Conservation (phyloP, 441 rosid genomes). For the Populus hybrid region DNA sequence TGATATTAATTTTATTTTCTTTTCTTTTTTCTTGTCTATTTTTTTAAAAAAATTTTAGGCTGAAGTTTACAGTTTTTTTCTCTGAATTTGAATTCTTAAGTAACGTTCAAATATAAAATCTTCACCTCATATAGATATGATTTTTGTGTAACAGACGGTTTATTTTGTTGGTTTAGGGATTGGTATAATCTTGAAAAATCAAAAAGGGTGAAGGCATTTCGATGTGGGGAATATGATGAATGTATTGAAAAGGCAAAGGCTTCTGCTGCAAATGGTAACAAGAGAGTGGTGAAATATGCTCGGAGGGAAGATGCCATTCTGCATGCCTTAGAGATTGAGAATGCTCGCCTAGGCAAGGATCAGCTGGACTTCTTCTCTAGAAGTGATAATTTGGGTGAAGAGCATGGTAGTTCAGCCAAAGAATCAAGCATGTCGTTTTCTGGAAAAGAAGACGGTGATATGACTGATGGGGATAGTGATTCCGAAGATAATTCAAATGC, state of each 20-base stretch:
- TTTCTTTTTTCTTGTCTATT: too few species aligned
- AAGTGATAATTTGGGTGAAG: constrained; percentile 30
- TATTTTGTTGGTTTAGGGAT: constrained; percentile 52
- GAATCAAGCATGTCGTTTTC: constrained; percentile 53
- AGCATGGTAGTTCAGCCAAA: constrained; percentile 36
- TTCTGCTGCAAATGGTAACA: constrained; percentile 60
- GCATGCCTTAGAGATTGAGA: constrained; percentile 90
- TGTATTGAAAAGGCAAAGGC: constrained; percentile 85
- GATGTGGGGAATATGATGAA: constrained; percentile 91
- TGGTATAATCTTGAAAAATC: constrained; percentile 97
- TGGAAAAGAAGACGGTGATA: constrained; percentile 46
- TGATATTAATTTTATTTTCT: background rate
- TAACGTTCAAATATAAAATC: background rate
- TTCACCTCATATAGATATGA: background rate
- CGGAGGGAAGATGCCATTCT: constrained; percentile 92
- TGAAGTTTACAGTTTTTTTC: background rate
- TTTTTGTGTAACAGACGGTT: constrained; percentile 14
- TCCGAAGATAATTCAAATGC: constrained; percentile 28
- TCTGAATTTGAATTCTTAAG: background rate
- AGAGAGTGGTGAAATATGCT: constrained; percentile 81
- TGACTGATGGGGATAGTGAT: constrained; percentile 35
- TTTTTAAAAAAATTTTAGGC: background rate
- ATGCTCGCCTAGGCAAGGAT: constrained; percentile 61
- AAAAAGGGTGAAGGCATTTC: constrained; percentile 91
- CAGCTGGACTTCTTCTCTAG: constrained; percentile 33